Conservation (phyloP, 1,284 basidiomycete genomes). For the Ustilago trichophora region DNA sequence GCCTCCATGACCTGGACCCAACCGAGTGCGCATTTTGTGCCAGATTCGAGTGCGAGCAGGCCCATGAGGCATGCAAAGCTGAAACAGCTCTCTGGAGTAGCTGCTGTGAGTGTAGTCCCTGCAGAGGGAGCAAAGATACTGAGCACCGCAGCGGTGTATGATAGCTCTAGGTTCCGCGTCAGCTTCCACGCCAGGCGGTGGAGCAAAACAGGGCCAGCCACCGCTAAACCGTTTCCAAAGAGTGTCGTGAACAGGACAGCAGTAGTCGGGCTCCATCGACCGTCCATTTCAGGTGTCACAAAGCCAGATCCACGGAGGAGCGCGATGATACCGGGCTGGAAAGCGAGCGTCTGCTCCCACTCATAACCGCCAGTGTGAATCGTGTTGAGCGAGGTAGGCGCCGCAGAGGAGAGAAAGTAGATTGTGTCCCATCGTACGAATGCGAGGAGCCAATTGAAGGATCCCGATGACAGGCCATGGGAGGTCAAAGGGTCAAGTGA, state of each 20-base stretch:
- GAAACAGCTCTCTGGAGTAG: slow-evolving; percentile 86
- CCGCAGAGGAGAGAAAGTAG: slow-evolving; percentile 72
- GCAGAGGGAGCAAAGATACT: slow-evolving; percentile 85
- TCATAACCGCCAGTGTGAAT: slow-evolving; percentile 69
- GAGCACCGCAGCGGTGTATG: slow-evolving; percentile 74
- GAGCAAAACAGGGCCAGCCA: slow-evolving; percentile 71
- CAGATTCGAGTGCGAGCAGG: slow-evolving; percentile 18
- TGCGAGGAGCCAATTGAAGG: slow-evolving; percentile 25
- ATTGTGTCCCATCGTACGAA: slow-evolving; percentile 87
- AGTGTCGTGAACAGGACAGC: slow-evolving; percentile 34
- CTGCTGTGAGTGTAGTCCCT: slow-evolving; percentile 73
- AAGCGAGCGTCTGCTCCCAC: slow-evolving; percentile 88
- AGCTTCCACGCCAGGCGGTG: slow-evolving; percentile 67
- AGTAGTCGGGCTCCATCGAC: slow-evolving; percentile 39
- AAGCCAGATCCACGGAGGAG: slow-evolving; percentile 41
- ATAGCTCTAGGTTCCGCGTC: slow-evolving; percentile 70
- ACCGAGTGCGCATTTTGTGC: background rate
- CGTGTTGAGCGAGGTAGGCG: slow-evolving; percentile 6
- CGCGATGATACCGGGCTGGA: slow-evolving; percentile 74
- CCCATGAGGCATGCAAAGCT: slow-evolving; percentile 71
- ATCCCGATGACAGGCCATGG: slow-evolving; percentile 6
- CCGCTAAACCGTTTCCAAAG: slow-evolving; percentile 53
- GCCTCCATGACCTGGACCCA: slow-evolving; percentile 71
- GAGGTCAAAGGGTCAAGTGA: slow-evolving; percentile 17
- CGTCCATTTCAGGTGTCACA: slow-evolving; percentile 15